These are phyloP conservation scores for Fraxinus albicans DNA, from an alignment of 305 asterid species.

Conservation along the genomic window DNA sequence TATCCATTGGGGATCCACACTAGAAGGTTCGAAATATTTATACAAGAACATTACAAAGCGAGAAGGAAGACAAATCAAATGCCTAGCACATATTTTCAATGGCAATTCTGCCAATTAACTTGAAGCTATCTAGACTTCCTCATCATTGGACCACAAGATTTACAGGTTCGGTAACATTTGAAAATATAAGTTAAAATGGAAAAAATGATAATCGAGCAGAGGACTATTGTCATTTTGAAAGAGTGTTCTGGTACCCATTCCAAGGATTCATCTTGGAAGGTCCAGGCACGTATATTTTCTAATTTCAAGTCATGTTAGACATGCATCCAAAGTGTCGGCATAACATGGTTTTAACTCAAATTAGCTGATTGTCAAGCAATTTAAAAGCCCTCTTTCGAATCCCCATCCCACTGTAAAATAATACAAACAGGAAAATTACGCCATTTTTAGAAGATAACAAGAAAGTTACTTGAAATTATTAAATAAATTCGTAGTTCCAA, in stretches of 20 bases:
- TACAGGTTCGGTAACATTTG: background rate
- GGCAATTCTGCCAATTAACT: background rate
- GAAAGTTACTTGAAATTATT: background rate
- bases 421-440: background rate
- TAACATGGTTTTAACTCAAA: background rate
- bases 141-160: background rate
- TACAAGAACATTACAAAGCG: conserved; percentile 14
- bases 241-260: background rate
- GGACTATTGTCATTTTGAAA: background rate
- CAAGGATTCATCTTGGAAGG: background rate
- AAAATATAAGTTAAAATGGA: background rate
- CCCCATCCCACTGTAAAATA: background rate
- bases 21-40: conserved; percentile 5
- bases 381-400: background rate
- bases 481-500: background rate
- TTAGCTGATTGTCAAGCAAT: background rate
- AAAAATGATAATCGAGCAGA: background rate
- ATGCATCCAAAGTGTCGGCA: background rate
- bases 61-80: background rate
- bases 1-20: conserved; percentile 53
- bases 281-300: background rate
- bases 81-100: background rate
- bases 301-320: background rate
- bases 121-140: background rate
- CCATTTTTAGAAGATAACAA: background rate